Evolutionary conservation across 768 basidiomycete genomes (phyloP), one percentile per base, ranked within the genome.

Genomic region (Kwoniella bestiolae): DNA sequence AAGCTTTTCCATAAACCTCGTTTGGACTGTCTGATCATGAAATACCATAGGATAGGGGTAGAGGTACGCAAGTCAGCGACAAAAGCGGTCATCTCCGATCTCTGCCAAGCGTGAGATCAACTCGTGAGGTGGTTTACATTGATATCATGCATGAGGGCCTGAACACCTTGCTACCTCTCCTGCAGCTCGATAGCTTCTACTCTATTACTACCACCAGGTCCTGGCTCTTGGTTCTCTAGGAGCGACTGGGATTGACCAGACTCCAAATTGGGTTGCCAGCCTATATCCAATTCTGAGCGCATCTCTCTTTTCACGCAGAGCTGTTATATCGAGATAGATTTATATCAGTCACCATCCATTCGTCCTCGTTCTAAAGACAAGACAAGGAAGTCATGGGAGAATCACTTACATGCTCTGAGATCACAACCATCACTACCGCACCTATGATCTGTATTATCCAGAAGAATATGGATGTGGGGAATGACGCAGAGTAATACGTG

Each of bases 381-480:
- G 6, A 12, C 23, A 56, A 25, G 4, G 46, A n/a, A n/a, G n/a
- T n/a, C n/a, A n/a, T n/a, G n/a, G n/a, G n/a, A 53, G 25, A n/a
- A 16, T 29, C 9, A 77, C 95, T 94, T 28, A 96, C 84, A 74
- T 97, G 93, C 78, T 99, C 96, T 1, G 92, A 91, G 12, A 89
- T 80, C 58, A 93, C 84, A 67, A 97, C 86, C 65, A 88, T 90
- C 41, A 89, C 72, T n/a, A 87, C 83, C 6, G 91, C 85, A 47
- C 91, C 89, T 44, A 83, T 82, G n/a, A 86, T 80, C 77, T 94
- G 84, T 55, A 94, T 84, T 51, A 88, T 75, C 94, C 94, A 99
- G 84, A 91, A 97, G 85, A 95, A 98, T 35, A 91, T 78, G 1
- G 92, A 94, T 0, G 91, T 91, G 6, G 96, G 96, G 76, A 91